phyloP scores from a whole-genome alignment of 108 stramenopile species.

The Nitzschia sp. region DNA sequence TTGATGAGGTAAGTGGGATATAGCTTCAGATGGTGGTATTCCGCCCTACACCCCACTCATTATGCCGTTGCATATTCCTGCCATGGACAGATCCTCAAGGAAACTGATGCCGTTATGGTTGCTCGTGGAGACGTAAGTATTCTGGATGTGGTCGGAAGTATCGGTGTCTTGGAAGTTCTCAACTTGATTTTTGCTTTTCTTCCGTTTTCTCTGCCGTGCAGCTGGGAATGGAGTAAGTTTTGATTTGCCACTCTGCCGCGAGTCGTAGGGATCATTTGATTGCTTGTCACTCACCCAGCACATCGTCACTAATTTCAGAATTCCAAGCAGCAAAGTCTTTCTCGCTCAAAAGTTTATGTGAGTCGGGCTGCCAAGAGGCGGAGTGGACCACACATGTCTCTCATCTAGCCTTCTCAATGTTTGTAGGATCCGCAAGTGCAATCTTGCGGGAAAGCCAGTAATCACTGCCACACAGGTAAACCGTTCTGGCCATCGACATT shows the following conservation, averaged over 20 bases:
- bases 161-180: no score
- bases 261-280: no score
- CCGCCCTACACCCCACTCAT: neutral
- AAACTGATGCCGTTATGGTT: slow-evolving; percentile 98
- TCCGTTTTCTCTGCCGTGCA: no score
- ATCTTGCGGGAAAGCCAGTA: slow-evolving; percentile 93
- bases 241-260: no score
- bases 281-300: no score
- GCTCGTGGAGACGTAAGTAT: slow-evolving; percentile 96
- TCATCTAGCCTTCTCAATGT: neutral
- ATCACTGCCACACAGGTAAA: slow-evolving; percentile 96
- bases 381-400: neutral
- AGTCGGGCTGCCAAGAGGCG: neutral
- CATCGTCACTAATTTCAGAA: no score
- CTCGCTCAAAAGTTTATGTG: slow-evolving; percentile 93
- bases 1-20: slow-evolving; percentile 69
- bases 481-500: no score
- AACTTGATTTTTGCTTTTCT: no score
- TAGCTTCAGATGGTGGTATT: neutral
- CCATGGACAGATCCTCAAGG: slow-evolving; percentile 58
- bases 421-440: slow-evolving; percentile 78
- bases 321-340: slow-evolving; percentile 94
- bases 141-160: no score
- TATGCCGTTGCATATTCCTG: neutral
- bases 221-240: slow-evolving; percentile 99